These are phyloP conservation scores for Lagenaria siceraria DNA, from an alignment of 306 rosid genomes.

Conservation along the genomic window DNA sequence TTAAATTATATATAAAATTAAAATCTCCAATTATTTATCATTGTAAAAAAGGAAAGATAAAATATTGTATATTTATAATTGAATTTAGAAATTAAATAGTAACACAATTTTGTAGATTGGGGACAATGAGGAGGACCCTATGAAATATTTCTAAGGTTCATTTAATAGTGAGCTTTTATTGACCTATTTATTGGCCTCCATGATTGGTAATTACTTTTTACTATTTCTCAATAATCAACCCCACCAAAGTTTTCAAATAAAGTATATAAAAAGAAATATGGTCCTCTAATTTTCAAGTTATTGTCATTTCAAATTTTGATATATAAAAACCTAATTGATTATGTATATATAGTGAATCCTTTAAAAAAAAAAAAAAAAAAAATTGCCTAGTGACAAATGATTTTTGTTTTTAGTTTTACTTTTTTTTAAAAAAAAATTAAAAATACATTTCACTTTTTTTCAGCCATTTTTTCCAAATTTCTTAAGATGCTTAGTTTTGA, in stretches of 20 bases:
- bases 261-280: neutral
- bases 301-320: too few relatives aligned
- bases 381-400: neutral
- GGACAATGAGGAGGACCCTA: neutral
- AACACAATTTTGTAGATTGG: neutral
- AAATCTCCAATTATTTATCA: neutral
- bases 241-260: neutral
- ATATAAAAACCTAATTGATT: too few relatives aligned
- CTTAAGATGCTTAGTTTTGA: too few relatives aligned
- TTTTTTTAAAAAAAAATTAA: too few relatives aligned
- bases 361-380: too few relatives aligned
- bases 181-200: neutral
- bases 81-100: neutral
- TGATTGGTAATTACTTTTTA: neutral
- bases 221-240: neutral
- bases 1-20: too few relatives aligned
- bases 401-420: too few relatives aligned
- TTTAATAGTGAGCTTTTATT: neutral
- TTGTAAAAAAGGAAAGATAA: neutral
- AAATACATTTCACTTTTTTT: too few relatives aligned
- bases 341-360: too few relatives aligned
- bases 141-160: neutral
- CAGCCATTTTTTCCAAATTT: too few relatives aligned
- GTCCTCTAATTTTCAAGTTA: neutral
- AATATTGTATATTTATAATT: too few relatives aligned